Conservation (phyloP, 140 eudicot genomes). For the Stevia rebaudiana region DNA sequence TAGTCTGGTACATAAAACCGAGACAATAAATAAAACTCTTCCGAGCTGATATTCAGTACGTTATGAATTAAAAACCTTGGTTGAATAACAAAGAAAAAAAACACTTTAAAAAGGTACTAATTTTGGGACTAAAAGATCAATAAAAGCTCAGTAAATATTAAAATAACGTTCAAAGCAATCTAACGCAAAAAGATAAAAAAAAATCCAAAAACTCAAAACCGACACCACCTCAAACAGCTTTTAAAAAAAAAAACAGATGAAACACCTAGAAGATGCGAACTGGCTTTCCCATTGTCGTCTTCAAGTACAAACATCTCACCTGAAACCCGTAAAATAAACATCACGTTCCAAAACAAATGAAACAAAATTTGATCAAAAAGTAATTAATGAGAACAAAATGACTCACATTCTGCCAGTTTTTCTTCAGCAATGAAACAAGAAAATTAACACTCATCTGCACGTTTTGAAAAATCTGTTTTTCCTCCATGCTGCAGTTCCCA, state of each 20-base stretch:
- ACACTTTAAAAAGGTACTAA: too few relatives aligned
- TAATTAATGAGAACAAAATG: not conserved
- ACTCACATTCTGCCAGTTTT: constrained; percentile 16
- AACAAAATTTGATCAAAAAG: not conserved
- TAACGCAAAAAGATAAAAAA: too few relatives aligned
- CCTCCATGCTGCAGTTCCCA: constrained; percentile 16
- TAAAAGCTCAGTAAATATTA: too few relatives aligned
- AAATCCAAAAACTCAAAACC: too few relatives aligned
- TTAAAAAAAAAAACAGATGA: not conserved
- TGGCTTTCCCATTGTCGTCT: constrained; percentile 15
- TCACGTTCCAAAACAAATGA: not conserved
- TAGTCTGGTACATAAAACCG: too few relatives aligned
- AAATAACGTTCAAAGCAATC: too few relatives aligned
- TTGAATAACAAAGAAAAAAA: too few relatives aligned
- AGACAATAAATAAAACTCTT: too few relatives aligned
- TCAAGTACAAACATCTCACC: constrained; percentile 17
- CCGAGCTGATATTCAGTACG: too few relatives aligned
- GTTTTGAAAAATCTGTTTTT: constrained; percentile 8
- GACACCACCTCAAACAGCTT: too few relatives aligned
- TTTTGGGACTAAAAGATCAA: too few relatives aligned
- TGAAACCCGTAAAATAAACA: not conserved
- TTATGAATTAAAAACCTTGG: too few relatives aligned
- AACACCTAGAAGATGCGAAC: constrained; percentile 4
- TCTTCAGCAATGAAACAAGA: constrained; percentile 9
- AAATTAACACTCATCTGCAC: constrained; percentile 14